These are phyloP conservation scores for Cercospora sp. DNA, from an alignment of 2,329 filamentous ascomycete species.

Conservation along the genomic window DNA sequence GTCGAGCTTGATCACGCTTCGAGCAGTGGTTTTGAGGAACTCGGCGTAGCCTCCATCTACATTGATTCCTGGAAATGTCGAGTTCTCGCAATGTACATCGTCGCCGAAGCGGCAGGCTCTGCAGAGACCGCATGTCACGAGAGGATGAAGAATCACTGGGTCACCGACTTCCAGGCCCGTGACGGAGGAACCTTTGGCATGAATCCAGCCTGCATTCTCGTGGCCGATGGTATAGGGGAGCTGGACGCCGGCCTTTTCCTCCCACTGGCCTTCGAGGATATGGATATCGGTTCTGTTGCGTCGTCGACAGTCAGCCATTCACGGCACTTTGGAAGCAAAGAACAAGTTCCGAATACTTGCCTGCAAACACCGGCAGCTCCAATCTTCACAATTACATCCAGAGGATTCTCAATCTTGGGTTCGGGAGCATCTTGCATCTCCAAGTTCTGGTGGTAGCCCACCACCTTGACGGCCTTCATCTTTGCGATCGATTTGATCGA, in stretches of 20 bases:
- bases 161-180: slow-evolving; percentile 28
- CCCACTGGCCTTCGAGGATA: slow-evolving; percentile 34
- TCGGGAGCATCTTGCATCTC: slow-evolving; percentile 30
- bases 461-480: slow-evolving; percentile 31
- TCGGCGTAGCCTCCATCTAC: slow-evolving; percentile 33
- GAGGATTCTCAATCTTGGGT: slow-evolving; percentile 27
- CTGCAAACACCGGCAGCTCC: slow-evolving; percentile 34
- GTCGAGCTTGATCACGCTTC: slow-evolving; percentile 34
- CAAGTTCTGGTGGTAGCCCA: slow-evolving; percentile 32
- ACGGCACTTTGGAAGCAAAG: not conserved
- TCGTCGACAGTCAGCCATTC: not conserved
- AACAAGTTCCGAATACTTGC: not conserved
- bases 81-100: slow-evolving; percentile 33
- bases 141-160: slow-evolving; percentile 32
- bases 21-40: slow-evolving; percentile 32
- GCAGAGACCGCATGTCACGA: slow-evolving; percentile 33
- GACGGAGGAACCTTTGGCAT: slow-evolving; percentile 29
- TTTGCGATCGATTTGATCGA: not conserved
- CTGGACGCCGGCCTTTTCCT: slow-evolving; percentile 30
- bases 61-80: slow-evolving; percentile 32
- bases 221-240: slow-evolving; percentile 34
- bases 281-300: slow-evolving; percentile 31
- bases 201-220: slow-evolving; percentile 33
- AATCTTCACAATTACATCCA: slow-evolving; percentile 35
- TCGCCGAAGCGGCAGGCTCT: slow-evolving; percentile 32